Conservation (phyloP, 257 asterid species). For the Perilla frutescens region DNA sequence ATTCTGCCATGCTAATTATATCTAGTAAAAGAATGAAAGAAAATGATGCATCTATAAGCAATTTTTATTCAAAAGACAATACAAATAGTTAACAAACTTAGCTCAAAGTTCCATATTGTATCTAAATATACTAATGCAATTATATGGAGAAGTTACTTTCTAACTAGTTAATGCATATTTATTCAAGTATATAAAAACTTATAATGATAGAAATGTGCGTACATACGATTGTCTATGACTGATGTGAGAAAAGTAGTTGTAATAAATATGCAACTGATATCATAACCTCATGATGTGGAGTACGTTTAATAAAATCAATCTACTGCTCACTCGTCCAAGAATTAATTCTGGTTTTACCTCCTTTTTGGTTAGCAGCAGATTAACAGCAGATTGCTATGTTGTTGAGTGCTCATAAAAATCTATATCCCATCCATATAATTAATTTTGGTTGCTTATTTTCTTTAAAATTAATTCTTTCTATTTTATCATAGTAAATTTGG, state of each 20-base stretch:
- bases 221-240: too few relatives aligned
- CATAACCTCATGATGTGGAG: too few relatives aligned
- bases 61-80: conserved; percentile 24
- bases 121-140: conserved; percentile 24
- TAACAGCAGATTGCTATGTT: conserved; percentile 13
- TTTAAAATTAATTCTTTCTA: background rate
- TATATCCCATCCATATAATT: background rate
- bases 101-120: conserved; percentile 2
- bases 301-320: too few relatives aligned
- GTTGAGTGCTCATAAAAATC: conserved; percentile 20
- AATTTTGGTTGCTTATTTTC: background rate
- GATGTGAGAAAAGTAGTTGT: too few relatives aligned
- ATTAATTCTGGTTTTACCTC: too few relatives aligned
- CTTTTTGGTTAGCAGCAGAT: too few relatives aligned
- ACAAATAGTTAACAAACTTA: too few relatives aligned
- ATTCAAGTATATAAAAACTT: too few relatives aligned
- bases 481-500: background rate
- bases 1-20: conserved; percentile 76
- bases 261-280: too few relatives aligned
- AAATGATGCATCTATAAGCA: conserved; percentile 35
- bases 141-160: conserved; percentile 19
- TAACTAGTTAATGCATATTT: too few relatives aligned
- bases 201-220: too few relatives aligned
- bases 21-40: conserved; percentile 51
- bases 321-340: too few relatives aligned